These are phyloP conservation scores for Pterocarpus macrocarpus DNA, from an alignment of 306 rosid genomes.

Conservation along the genomic window DNA sequence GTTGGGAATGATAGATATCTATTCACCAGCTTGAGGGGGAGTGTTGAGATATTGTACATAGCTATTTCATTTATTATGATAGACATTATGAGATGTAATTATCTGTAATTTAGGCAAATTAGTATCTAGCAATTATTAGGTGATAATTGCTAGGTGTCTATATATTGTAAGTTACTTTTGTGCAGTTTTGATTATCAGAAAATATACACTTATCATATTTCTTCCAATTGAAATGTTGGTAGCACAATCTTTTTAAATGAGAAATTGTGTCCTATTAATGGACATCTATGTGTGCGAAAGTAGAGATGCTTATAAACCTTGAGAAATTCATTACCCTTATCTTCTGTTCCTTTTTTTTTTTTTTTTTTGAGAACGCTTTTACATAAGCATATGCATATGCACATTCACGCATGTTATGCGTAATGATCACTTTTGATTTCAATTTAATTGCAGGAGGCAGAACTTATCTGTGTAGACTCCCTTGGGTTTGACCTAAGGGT, in stretches of 20 bases:
- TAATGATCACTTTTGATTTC: slow-evolving; percentile 34
- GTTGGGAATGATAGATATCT: no score
- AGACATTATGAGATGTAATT: no score
- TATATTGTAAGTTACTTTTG: no score
- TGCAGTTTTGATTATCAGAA: no score
- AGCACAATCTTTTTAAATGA: slow-evolving; percentile 31
- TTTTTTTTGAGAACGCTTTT: no score
- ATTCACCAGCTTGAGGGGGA: no score
- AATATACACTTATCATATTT: no score
- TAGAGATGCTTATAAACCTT: slow-evolving; percentile 23
- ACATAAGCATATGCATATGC: neutral
- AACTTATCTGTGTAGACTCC: slow-evolving; percentile 77
- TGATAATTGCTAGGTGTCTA: no score
- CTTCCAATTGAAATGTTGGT: neutral
- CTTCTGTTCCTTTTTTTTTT: slow-evolving; percentile 8
- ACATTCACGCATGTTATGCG: slow-evolving; percentile 24
- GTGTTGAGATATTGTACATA: no score
- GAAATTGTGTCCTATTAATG: slow-evolving; percentile 9
- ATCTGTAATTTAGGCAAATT: no score
- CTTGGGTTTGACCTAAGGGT: slow-evolving; percentile 91
- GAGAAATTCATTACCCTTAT: slow-evolving; percentile 30
- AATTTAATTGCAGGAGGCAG: slow-evolving; percentile 77
- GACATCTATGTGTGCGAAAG: slow-evolving; percentile 25
- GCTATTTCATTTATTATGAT: no score
- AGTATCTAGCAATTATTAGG: no score